Evolutionary conservation across 2,329 filamentous ascomycete species (phyloP).

Genomic region (Alternaria solani): DNA sequence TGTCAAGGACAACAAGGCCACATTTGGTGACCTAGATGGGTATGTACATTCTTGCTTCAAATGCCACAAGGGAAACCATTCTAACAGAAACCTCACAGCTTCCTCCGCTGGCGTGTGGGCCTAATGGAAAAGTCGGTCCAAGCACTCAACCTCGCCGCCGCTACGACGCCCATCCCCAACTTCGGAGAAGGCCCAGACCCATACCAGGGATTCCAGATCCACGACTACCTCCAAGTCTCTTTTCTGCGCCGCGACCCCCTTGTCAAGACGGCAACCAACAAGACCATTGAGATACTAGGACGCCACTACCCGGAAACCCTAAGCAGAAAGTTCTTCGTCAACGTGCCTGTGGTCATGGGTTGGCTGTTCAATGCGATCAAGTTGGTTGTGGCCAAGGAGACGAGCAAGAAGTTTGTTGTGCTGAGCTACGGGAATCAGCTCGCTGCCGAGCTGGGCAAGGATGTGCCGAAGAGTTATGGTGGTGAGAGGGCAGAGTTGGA

Average conservation of each 20-base stretch:
- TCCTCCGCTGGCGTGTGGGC: constrained; percentile 87
- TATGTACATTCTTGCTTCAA: constrained; percentile 53
- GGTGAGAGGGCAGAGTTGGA: constrained; percentile 69
- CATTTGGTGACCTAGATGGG: constrained; percentile 84
- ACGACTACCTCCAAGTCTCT: constrained; percentile 89
- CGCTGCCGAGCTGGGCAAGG: constrained; percentile 69
- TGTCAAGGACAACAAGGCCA: constrained; percentile 80
- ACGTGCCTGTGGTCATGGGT: constrained; percentile 89
- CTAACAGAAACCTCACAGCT: constrained; percentile 62
- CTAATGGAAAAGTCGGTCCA: constrained; percentile 87
- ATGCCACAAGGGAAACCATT: not conserved
- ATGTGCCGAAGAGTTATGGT: constrained; percentile 79
- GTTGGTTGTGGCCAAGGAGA: constrained; percentile 57
- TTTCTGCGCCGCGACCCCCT: constrained; percentile 83
- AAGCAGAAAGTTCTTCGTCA: constrained; percentile 93
- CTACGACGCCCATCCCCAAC: constrained; percentile 75
- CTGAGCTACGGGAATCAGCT: constrained; percentile 70
- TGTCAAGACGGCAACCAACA: constrained; percentile 77
- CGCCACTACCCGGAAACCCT: constrained; percentile 89
- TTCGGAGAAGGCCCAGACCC: constrained; percentile 73
- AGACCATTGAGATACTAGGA: constrained; percentile 83
- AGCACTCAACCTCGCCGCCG: constrained; percentile 73
- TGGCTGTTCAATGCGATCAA: constrained; percentile 66
- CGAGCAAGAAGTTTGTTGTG: constrained; percentile 59
- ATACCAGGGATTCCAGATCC: constrained; percentile 90